A percentile compares a stretch with the other conserved stretches of the same genome.
Conservation (phyloP, 495 filamentous ascomycete species). For the Coniosporium apollinis region DNA sequence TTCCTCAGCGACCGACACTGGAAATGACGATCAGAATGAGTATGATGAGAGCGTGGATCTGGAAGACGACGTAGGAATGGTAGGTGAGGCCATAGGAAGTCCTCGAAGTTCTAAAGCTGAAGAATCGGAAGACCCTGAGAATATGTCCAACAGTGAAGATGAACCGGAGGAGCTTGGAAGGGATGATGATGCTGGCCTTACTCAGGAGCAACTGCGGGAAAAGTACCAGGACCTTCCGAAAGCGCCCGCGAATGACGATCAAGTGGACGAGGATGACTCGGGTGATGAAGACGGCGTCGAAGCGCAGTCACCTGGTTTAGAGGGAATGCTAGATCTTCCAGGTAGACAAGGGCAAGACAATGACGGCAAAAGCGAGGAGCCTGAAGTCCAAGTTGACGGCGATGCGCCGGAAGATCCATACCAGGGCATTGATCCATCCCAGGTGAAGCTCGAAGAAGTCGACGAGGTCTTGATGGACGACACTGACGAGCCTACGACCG, state of each 20-base stretch:
- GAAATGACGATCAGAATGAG: slow-evolving; percentile 10
- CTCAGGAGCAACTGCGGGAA: slow-evolving; percentile 55
- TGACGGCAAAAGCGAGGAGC: neutral
- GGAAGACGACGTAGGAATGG: slow-evolving; percentile 8
- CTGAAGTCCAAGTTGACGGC: slow-evolving; percentile 2
- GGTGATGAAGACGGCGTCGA: neutral
- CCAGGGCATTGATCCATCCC: neutral
- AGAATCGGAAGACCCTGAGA: slow-evolving; percentile 41
- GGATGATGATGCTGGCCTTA: slow-evolving; percentile 53
- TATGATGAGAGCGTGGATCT: slow-evolving; percentile 14
- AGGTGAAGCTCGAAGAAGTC: slow-evolving; percentile 44
- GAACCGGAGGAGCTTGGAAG: slow-evolving; percentile 32
- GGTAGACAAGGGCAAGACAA: neutral
- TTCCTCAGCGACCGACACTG: slow-evolving; percentile 21
- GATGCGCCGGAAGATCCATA: slow-evolving; percentile 3
- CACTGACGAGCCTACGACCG: slow-evolving; percentile 64
- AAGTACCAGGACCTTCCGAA: slow-evolving; percentile 61
- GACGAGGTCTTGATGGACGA: slow-evolving; percentile 52
- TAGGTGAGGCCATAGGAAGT: slow-evolving; percentile 8
- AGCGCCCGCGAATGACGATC: slow-evolving; percentile 1
- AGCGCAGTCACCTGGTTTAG: too few species aligned
- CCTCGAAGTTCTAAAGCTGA: slow-evolving; percentile 11
- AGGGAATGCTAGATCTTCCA: slow-evolving; percentile 1
- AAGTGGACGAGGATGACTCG: neutral
- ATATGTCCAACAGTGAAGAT: slow-evolving; percentile 54